Conservation (phyloP, 2,329 filamentous ascomycete genomes). For the Cladophialophora yegresii region DNA sequence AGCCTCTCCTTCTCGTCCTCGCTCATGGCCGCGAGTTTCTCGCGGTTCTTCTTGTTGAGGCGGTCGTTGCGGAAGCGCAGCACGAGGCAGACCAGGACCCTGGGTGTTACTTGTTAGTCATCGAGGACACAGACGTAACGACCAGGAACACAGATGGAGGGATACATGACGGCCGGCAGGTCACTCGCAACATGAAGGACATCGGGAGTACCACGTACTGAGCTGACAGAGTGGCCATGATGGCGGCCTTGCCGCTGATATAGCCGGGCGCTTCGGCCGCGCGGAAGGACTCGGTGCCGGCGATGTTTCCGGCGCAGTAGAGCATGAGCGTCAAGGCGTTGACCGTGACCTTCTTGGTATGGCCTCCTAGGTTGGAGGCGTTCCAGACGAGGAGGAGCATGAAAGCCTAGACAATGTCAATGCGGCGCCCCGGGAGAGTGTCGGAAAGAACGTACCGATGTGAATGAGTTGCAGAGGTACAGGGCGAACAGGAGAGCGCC, state of each 20-base stretch:
- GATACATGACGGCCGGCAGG: neutral
- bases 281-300: constrained; percentile 50
- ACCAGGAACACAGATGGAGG: too few species aligned
- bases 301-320: constrained; percentile 49
- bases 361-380: constrained; percentile 51
- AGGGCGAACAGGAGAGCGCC: constrained; percentile 48
- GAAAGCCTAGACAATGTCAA: constrained; percentile 40
- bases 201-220: neutral
- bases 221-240: constrained; percentile 8
- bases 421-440: too few species aligned
- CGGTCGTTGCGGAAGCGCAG: constrained; percentile 40
- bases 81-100: constrained; percentile 39
- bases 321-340: constrained; percentile 47
- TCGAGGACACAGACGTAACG: neutral
- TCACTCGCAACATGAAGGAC: neutral
- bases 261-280: constrained; percentile 47
- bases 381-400: constrained; percentile 53
- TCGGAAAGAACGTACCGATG: constrained; percentile 38
- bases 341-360: constrained; percentile 49
- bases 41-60: constrained; percentile 40
- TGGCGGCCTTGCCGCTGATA: constrained; percentile 41
- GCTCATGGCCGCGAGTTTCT: constrained; percentile 38
- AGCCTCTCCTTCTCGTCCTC: constrained; percentile 37
- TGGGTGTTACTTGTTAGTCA: constrained; percentile 26
- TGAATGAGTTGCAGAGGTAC: constrained; percentile 50